phyloP scores from a whole-genome alignment of 768 basidiomycete species.

The Suillus cothurnatus region DNA sequence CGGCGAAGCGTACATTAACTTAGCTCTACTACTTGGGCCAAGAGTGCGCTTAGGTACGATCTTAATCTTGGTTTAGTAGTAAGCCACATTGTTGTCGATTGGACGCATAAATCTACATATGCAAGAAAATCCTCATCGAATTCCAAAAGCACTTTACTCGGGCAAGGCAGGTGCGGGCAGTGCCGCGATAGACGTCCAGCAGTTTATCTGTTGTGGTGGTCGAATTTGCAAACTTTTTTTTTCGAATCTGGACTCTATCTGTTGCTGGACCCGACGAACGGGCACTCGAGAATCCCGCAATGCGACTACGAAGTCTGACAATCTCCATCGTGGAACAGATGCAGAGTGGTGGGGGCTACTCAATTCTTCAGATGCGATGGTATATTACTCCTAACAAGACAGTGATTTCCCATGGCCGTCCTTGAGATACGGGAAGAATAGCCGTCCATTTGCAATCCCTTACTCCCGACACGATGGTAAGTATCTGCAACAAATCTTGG shows the following conservation, averaged over 20 bases:
- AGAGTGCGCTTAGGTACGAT: not conserved
- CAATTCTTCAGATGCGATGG: not conserved
- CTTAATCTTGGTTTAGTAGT: not conserved
- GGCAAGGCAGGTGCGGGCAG: not conserved
- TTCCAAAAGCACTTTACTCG: not conserved
- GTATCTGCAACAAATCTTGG: not conserved
- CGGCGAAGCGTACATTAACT: not conserved
- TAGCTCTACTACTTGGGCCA: not conserved
- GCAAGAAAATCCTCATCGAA: not conserved
- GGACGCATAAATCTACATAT: not conserved
- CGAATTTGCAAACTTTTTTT: not conserved
- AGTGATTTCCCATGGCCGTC: slow-evolving; percentile 3
- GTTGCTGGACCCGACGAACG: slow-evolving; percentile 1
- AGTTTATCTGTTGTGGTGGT: not conserved
- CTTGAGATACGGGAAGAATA: slow-evolving; percentile 4
- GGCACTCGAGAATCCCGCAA: not conserved
- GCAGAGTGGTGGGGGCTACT: not conserved
- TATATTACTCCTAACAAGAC: slow-evolving; percentile 1
- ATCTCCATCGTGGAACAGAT: not conserved
- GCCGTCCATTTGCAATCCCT: slow-evolving; percentile 3
- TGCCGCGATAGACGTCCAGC: not conserved
- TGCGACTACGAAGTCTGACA: not conserved
- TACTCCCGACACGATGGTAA: not conserved
- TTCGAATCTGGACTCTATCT: not conserved
- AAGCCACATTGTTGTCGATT: not conserved